Conservation (phyloP, 331 rosid species). For the Cydonia oblonga region DNA sequence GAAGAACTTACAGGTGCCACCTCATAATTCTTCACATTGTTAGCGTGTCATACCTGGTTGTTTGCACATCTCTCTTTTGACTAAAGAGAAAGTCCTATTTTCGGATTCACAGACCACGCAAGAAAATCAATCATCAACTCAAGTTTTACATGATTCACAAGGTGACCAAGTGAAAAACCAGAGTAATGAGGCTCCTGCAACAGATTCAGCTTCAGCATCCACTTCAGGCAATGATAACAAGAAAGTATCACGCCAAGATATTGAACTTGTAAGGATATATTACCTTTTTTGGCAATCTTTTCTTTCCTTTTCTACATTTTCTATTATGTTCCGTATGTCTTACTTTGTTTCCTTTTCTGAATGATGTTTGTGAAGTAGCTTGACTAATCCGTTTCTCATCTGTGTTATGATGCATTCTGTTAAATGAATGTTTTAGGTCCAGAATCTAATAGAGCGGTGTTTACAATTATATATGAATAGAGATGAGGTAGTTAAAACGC, state of each 20-base stretch:
- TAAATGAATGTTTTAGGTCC: conserved; percentile 56
- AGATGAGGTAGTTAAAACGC: conserved; percentile 95
- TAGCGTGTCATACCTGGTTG: background rate
- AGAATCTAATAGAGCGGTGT: conserved; percentile 94
- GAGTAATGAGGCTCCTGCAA: conserved; percentile 62
- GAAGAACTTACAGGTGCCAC: conserved; percentile 37
- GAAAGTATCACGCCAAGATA: conserved; percentile 93
- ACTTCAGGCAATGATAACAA: conserved; percentile 76
- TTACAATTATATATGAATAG: conserved; percentile 88
- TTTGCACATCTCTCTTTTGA: background rate
- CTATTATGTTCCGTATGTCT: background rate
- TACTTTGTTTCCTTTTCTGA: background rate
- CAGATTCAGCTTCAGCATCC: conserved; percentile 74
- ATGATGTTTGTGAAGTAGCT: conserved; percentile 5
- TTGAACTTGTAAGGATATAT: conserved; percentile 61
- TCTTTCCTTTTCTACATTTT: background rate
- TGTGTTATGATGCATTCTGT: conserved; percentile 15
- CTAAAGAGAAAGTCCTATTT: conserved; percentile 3
- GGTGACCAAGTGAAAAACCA: conserved; percentile 58
- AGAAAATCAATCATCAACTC: conserved; percentile 64
- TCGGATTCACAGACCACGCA: conserved; percentile 43
- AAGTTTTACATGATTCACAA: conserved; percentile 68
- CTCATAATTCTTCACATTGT: background rate
- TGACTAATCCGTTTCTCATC: conserved; percentile 8
- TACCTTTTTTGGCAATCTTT: background rate